Percentiles rank a stretch among this genome's conserved stretches.
Evolutionary conservation across 1,139 yeast genomes (phyloP).

Genomic region (Sugiyamaella sp.): DNA sequence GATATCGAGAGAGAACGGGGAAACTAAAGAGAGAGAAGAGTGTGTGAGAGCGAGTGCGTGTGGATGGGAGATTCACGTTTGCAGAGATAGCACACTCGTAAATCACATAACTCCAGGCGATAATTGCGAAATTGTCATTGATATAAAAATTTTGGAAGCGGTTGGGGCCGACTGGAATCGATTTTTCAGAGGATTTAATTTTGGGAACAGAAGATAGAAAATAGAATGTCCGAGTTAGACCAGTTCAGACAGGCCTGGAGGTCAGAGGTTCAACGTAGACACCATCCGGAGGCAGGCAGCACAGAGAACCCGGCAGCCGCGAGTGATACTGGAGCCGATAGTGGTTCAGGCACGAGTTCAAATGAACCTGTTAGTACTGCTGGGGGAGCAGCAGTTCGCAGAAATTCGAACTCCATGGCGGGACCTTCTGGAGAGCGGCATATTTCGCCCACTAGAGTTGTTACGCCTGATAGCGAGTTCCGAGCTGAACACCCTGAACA

Average conservation of each 20-base stretch:
- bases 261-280: constrained; percentile 21
- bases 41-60: no score
- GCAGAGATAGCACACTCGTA: no score
- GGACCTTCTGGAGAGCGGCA: neutral
- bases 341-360: neutral
- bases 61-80: no score
- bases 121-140: no score
- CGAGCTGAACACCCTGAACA: constrained; percentile 26
- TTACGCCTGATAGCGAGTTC: constrained; percentile 19
- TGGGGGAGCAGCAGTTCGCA: neutral
- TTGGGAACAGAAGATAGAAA: no score
- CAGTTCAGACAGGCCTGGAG: constrained; percentile 28
- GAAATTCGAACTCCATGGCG: neutral
- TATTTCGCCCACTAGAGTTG: neutral
- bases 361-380: neutral
- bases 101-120: no score
- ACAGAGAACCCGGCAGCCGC: neutral
- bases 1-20: no score
- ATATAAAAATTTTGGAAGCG: no score
- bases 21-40: no score
- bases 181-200: no score
- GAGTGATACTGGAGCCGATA: neutral
- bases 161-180: no score
- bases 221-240: constrained; percentile 29
- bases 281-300: neutral